Base-by-base conservation (phyloP, 192 early-diverging fungal species). In the Backusella macrospora region DNA sequence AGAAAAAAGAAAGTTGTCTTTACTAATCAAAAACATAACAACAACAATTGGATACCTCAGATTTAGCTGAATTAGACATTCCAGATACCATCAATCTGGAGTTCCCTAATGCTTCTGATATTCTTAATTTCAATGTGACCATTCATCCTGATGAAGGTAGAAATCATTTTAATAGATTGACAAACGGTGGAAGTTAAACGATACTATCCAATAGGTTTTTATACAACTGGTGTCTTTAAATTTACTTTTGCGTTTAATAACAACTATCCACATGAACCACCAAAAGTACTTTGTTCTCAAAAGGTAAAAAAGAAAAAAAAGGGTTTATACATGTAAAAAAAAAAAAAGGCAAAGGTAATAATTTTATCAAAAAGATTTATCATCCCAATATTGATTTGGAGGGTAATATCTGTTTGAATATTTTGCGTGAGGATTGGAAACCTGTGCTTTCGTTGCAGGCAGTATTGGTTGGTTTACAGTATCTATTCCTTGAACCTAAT, bases 341-440 rank as follows among this genome's bases (percentile, higher is more conserved):
- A 48, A 16, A 47, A 7, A 34, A 69, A 15, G n/a, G n/a, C 3
- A 18, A 42, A 63, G 65, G 10, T 21, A 62, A 62, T 12, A 37
- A 42, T 62, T 6, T 29, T 40, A 46, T 29, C n/a, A 40, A 48
- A 14, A 72, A 92, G 84, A 96, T 98, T 64, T 99, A 95, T 82
- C 98, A 99, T 81, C 98, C 98, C 12, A 99, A 99, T 81, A 97
- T 99, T 78, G 95, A 99, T 75, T 83, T 95, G 7, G 94, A 96
- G 64, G 98, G 98, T 49, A 96, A 98, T 52, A 92, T 99, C 42
- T 99, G 98, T 75, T 84, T 99, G 37, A 98, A 98, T 81, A 95
- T 99, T 72, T 83, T 99, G 73, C 91, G 98, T 71, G 96, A 99
- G 79, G 96, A 99, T 81, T 99, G 98, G 98, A 97, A 96, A 76